These are phyloP conservation scores for Glarea lozoyensis DNA, from an alignment of 495 filamentous ascomycete genomes.

Conservation along the genomic window DNA sequence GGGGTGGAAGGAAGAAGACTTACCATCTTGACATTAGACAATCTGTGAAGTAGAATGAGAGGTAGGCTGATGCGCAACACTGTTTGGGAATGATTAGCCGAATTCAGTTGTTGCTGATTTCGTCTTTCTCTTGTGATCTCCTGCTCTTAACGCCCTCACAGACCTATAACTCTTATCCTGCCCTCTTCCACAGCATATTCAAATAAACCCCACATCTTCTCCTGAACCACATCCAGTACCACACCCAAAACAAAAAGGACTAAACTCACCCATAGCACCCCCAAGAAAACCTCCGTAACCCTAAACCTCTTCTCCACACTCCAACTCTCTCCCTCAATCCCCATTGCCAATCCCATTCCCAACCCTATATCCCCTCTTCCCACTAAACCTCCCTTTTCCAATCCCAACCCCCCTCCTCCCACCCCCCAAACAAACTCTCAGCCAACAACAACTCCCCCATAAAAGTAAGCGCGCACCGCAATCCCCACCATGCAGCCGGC, in stretches of 20 bases:
- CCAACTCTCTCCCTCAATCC: slow-evolving; percentile 9
- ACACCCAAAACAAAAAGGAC: background rate
- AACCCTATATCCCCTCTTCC: slow-evolving; percentile 39
- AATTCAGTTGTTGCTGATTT: no score
- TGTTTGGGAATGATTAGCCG: slow-evolving; percentile 25
- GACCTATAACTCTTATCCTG: background rate
- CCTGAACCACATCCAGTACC: slow-evolving; percentile 1
- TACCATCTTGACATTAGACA: slow-evolving; percentile 88
- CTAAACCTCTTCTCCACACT: slow-evolving; percentile 31
- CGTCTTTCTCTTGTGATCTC: background rate
- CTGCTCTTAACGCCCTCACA: slow-evolving; percentile 5
- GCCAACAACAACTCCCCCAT: slow-evolving; percentile 42
- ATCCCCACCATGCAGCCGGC: slow-evolving; percentile 53
- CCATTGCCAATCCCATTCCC: slow-evolving; percentile 56
- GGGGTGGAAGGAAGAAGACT: slow-evolving; percentile 15
- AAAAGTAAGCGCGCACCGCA: slow-evolving; percentile 51
- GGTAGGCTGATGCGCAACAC: slow-evolving; percentile 76
- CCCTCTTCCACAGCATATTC: background rate
- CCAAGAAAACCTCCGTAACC: slow-evolving; percentile 71
- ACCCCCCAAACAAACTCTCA: no score
- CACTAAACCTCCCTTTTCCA: slow-evolving; percentile 11
- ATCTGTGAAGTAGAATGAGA: slow-evolving; percentile 86
- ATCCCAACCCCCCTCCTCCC: no score
- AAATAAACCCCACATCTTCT: background rate
- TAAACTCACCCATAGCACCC: slow-evolving; percentile 68